Conservation (phyloP, 192 early-diverging fungal genomes). For the Dissophora ornata region DNA sequence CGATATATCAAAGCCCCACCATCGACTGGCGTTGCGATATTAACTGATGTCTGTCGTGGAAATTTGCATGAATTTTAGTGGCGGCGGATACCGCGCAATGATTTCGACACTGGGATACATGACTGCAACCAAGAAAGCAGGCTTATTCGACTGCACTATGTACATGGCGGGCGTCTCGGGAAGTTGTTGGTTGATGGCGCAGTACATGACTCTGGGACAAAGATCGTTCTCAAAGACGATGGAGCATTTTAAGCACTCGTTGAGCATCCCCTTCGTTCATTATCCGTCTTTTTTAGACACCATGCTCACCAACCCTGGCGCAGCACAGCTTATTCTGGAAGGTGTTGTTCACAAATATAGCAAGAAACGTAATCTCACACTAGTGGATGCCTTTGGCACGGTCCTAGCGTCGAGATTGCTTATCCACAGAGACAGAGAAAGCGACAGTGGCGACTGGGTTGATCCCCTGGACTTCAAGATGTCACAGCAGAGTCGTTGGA, state of each 20-base stretch:
- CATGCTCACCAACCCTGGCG: slow-evolving; percentile 51
- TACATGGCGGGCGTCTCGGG: slow-evolving; percentile 77
- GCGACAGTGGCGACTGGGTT: slow-evolving; percentile 53
- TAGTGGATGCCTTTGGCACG: slow-evolving; percentile 73
- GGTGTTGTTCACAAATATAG: slow-evolving; percentile 55
- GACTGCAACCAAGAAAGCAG: slow-evolving; percentile 71
- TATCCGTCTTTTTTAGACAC: slow-evolving; percentile 43
- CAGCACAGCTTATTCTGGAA: slow-evolving; percentile 56
- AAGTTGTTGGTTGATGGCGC: slow-evolving; percentile 70
- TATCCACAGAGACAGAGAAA: slow-evolving; percentile 40
- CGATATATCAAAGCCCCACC: too few species aligned
- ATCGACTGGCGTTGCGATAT: too few species aligned
- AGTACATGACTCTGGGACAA: slow-evolving; percentile 58
- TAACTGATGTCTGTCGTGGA: too few species aligned
- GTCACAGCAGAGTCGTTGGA: slow-evolving; percentile 59
- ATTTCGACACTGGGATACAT: slow-evolving; percentile 74
- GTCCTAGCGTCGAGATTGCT: slow-evolving; percentile 61
- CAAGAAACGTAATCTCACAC: slow-evolving; percentile 29
- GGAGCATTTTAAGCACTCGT: slow-evolving; percentile 36
- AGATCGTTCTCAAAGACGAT: slow-evolving; percentile 49
- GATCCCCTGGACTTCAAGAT: slow-evolving; percentile 65
- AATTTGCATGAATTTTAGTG: too few species aligned
- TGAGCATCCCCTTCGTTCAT: slow-evolving; percentile 38
- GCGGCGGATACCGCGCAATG: slow-evolving; percentile 90
- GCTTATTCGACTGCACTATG: slow-evolving; percentile 74